Percentiles rank a stretch among this genome's conserved stretches.
These are phyloP conservation scores for Lagerstroemia speciosa DNA, from an alignment of 345 rosid genomes.

Conservation along the genomic window DNA sequence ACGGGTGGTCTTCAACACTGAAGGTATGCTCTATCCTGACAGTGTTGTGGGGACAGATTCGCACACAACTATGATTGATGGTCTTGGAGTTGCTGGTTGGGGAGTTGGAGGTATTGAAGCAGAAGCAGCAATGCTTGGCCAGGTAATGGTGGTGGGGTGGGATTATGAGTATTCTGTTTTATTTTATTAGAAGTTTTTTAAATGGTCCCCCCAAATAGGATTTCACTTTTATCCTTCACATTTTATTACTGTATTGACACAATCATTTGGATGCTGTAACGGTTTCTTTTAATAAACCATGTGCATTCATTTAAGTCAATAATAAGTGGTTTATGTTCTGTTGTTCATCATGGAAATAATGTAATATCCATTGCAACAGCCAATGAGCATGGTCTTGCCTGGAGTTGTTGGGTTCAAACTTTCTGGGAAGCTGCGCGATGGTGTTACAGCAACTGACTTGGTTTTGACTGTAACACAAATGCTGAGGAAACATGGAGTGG, in stretches of 20 bases:
- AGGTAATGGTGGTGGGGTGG: slow-evolving; percentile 33
- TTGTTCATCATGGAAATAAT: background rate
- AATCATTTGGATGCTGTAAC: background rate
- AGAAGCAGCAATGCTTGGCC: slow-evolving; percentile 99
- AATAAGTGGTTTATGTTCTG: too few species aligned
- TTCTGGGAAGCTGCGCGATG: slow-evolving; percentile 68
- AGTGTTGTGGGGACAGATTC: slow-evolving; percentile 99
- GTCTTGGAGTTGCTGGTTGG: slow-evolving; percentile 99
- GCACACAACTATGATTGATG: slow-evolving; percentile 99
- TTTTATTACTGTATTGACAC: background rate
- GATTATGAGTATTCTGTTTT: background rate
- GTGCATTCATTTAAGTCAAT: background rate
- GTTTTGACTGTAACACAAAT: slow-evolving; percentile 96
- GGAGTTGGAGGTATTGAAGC: slow-evolving; percentile 99
- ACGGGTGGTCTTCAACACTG: slow-evolving; percentile 84
- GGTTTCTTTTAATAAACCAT: background rate
- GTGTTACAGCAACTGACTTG: slow-evolving; percentile 97
- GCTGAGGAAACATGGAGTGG: slow-evolving; percentile 98
- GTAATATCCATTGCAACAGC: slow-evolving; percentile 32
- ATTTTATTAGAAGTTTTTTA: too few species aligned
- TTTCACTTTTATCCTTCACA: background rate
- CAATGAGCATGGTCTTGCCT: slow-evolving; percentile 99
- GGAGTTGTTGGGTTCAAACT: slow-evolving; percentile 98
- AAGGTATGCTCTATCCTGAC: slow-evolving; percentile 79
- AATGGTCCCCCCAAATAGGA: background rate